phyloP scores from a whole-genome alignment of 176 grass and related monocot genomes.

The Urochloa ruziziensis region DNA sequence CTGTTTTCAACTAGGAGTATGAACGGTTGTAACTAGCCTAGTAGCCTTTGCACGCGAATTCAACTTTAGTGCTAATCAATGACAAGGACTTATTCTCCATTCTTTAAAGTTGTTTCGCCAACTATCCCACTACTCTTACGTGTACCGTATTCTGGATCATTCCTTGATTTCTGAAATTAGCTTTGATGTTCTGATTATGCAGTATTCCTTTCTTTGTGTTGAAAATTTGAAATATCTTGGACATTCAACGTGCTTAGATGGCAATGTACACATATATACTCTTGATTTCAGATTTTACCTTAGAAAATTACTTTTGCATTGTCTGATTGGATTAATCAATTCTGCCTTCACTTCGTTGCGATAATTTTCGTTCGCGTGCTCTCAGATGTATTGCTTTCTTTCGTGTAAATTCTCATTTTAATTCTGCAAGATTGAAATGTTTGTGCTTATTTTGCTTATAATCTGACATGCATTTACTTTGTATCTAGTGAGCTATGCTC shows the following conservation, averaged over 20 bases:
- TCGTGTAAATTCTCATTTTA: not conserved
- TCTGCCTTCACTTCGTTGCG: not conserved
- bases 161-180: not conserved
- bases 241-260: not conserved
- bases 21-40: not conserved
- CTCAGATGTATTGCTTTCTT: not conserved
- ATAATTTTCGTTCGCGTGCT: not conserved
- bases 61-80: conserved; percentile 10
- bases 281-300: not conserved
- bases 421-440: too few relatives aligned
- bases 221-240: not conserved
- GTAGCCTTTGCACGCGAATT: conserved; percentile 11
- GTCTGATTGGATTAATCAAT: not conserved
- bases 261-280: not conserved
- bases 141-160: not conserved
- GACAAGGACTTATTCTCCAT: not conserved
- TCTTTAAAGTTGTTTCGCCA: not conserved
- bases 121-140: not conserved
- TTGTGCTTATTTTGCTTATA: too few relatives aligned
- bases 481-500: conserved; percentile 5
- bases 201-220: not conserved
- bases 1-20: not conserved
- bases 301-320: not conserved
- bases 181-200: not conserved
- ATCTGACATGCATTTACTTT: conserved; percentile 10